Evolutionary conservation across 306 rosid genomes (phyloP), one percentile per base, ranked within the genome.

Genomic region (Prinsepia uniflora): DNA sequence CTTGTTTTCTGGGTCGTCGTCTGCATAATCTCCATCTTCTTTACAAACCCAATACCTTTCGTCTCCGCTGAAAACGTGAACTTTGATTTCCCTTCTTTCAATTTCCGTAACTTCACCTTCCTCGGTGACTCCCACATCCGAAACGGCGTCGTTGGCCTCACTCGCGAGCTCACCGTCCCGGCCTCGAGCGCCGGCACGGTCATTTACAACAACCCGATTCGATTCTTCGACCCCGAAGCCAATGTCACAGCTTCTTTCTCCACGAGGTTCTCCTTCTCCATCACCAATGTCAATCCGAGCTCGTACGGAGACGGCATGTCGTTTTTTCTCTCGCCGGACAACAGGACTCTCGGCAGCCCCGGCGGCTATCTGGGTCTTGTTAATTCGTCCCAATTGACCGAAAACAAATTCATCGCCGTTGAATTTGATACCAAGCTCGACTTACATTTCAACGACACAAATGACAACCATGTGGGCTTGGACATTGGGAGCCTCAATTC

Each of bases 41-140:
- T 67, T 2, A 20, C 61, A 6, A 4, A 30, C 46, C 46, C 78
- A 4, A 30, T 30, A 30, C 30, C 19, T 13, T 34, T 13, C 2
- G 44, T 10, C 1, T 67, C 79, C 8, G 76, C 84, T 6, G 76
- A 78, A 34, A 60, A 66, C 5, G 73, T 82, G 8, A 65, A 72
- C 18, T 82, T 93, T 66, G 77, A 57, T 48, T 87, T 94, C 84
- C 58, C 74, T 7, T 81, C 88, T 41, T 94, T 94, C 85, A 75
- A 77, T 4, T 81, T 89, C 75, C 82, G 97, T 43, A 90, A 94
- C 87, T 84, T 94, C 62, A 88, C 95, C 24, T 90, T 94, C 71
- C 84, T 90, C 18, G 97, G 96, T 45, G 96, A 89, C 69, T 90
- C 98, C 20, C 84, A 84, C 56, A 90, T 94, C 86, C 82, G 84